Percentiles rank a stretch among this genome's conserved stretches.
Evolutionary conservation across 2,329 filamentous ascomycete genomes (phyloP).

Genomic region (Dactylellina haptotyla): DNA sequence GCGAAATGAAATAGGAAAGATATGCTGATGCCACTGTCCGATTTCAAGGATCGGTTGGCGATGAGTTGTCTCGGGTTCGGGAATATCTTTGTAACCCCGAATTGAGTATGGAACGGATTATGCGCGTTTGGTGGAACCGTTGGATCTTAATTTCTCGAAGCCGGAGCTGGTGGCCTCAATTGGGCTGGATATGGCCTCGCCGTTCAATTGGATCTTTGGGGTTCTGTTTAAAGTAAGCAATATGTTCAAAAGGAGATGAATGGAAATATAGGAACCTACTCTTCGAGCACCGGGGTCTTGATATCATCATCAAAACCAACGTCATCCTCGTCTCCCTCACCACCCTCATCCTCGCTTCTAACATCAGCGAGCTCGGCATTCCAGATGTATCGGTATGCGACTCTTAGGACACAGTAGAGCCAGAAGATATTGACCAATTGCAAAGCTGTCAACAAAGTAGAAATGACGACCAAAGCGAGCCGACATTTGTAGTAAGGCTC

Average conservation of each 20-base stretch:
- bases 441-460: constrained; percentile 71
- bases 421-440: constrained; percentile 84
- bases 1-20: constrained; percentile 15
- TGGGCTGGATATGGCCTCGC: constrained; percentile 35
- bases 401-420: constrained; percentile 80
- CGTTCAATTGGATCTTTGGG: constrained; percentile 47
- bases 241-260: not conserved
- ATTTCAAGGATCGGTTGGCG: not conserved
- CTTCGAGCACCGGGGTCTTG: constrained; percentile 24
- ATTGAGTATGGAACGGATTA: not conserved
- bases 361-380: constrained; percentile 73
- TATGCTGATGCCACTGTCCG: too few relatives aligned
- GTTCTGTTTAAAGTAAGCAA: constrained; percentile 13
- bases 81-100: not conserved
- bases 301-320: constrained; percentile 49
- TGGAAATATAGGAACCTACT: constrained; percentile 16
- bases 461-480: constrained; percentile 75
- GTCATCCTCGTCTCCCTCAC: constrained; percentile 63
- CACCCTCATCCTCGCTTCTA: constrained; percentile 76
- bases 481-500: constrained; percentile 80
- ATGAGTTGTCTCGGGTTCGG: not conserved
- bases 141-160: constrained; percentile 14
- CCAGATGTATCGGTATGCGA: constrained; percentile 76
- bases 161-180: constrained; percentile 30
- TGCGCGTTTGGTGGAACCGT: constrained; percentile 25